A percentile compares a stretch with the other conserved stretches of the same genome.
Evolutionary conservation across 1,284 basidiomycete genomes (phyloP).

Genomic region (Pulveroboletus sp.): DNA sequence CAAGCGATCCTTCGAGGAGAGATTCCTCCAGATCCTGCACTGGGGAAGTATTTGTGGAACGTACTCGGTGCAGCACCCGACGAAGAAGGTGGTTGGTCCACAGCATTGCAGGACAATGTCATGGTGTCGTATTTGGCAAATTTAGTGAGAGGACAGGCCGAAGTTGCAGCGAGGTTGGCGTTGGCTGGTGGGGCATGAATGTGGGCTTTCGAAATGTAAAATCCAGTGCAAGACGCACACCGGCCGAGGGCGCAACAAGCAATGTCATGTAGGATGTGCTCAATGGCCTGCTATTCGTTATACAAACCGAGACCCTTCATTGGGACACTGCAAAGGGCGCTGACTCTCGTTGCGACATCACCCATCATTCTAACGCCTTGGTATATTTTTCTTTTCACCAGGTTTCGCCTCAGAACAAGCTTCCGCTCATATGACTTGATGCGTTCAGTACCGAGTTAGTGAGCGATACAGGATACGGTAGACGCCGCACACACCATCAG

Average conservation of each 20-base stretch:
- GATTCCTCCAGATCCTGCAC: constrained; percentile 77
- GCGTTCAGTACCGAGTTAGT: too few species aligned
- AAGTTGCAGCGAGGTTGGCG: constrained; percentile 87
- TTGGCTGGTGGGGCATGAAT: constrained; percentile 49
- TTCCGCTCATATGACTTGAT: not conserved
- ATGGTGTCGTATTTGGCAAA: constrained; percentile 96
- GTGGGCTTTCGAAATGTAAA: constrained; percentile 1
- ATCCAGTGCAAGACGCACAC: not conserved
- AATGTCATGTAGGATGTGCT: not conserved
- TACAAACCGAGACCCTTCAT: too few species aligned
- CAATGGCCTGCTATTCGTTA: not conserved
- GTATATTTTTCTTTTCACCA: too few species aligned
- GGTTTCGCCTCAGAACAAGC: not conserved
- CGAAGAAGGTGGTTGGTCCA: constrained; percentile 76
- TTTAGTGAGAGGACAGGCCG: constrained; percentile 91
- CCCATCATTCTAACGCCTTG: too few species aligned
- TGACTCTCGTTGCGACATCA: too few species aligned
- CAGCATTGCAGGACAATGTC: constrained; percentile 81
- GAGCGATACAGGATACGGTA: too few species aligned
- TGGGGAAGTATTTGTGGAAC: constrained; percentile 92
- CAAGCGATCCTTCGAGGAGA: constrained; percentile 78
- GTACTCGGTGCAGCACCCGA: constrained; percentile 68
- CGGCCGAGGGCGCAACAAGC: not conserved
- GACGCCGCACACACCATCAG: constrained; percentile 28
- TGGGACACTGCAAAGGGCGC: too few species aligned